Evolutionary conservation across 495 filamentous ascomycete genomes (phyloP), one percentile per base, ranked within the genome.

Genomic region (Neurospora sp.): DNA sequence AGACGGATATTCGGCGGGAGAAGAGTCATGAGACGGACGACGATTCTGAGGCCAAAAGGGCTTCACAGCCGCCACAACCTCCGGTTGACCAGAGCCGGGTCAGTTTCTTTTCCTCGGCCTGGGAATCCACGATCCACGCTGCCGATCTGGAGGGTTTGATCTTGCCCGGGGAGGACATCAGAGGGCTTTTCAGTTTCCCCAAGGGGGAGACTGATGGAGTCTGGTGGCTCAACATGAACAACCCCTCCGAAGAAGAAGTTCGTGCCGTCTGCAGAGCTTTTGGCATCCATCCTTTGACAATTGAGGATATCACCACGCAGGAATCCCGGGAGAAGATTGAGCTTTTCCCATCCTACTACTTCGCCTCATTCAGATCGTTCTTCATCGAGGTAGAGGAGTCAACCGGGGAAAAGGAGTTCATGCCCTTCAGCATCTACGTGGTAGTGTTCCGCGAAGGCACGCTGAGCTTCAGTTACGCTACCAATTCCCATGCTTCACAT

Each of bases 261-360:
- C 89, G 90, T 42, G 91, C 90, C n/a, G 86, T 99, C 70, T 94
- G 92, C 80, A 90, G 91, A 72, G 94, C 96, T 5, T 99, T 99
- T 79, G 91, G 91, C 8, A 92, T 98, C 69, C 95, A 99, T 80
- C 95, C 94, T 5, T 80, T 99, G 81, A 98, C 95, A 10, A 91
- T 92, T 20, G 95, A 99, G 82, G 95, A 99, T 84, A 97, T 99
- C 73, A 88, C 90, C 41, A 96, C 91, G 3, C 94, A 97, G 78
- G 95, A 99, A 83, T 90, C 94, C 17, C 93, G 95, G 31, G 95
- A 99, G 83, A 99, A 99, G 83, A 97, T 99, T 41, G 96, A 99
- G 80, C 89, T 99, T 40, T 99, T 99, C 83, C 91, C 93, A 38
- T 91, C 93, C 68, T 99, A 99, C 84, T 99, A 99, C 79, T 97